Percentiles rank a stretch among this genome's conserved stretches.
Evolutionary conservation across 1,139 yeast genomes (phyloP).

Genomic region (Nakaseomyces glabratus): DNA sequence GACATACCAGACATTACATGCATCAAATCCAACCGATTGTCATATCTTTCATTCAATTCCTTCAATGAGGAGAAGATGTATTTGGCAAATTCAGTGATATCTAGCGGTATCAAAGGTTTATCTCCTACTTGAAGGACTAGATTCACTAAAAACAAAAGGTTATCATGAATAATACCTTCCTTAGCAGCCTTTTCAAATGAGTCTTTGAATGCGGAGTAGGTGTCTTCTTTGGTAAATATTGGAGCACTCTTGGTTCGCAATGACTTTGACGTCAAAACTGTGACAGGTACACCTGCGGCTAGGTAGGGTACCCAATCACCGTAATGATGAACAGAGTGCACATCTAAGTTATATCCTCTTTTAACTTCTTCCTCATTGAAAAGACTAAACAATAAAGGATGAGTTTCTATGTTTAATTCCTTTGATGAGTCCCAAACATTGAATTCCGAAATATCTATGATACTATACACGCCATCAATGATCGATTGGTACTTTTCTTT

Average conservation of each 20-base stretch:
- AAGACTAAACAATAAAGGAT: slow-evolving; percentile 53
- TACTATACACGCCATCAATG: slow-evolving; percentile 55
- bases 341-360: slow-evolving; percentile 11
- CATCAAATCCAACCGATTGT: background rate
- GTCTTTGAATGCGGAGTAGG: background rate
- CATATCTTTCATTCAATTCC: background rate
- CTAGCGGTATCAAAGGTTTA: slow-evolving; percentile 3
- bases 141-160: background rate
- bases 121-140: background rate
- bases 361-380: slow-evolving; percentile 16
- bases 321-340: slow-evolving; percentile 33
- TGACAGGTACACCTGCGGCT: slow-evolving; percentile 33
- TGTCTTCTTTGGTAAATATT: slow-evolving; percentile 3
- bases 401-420: slow-evolving; percentile 49
- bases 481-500: slow-evolving; percentile 49
- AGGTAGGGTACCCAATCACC: slow-evolving; percentile 59
- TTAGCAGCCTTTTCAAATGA: slow-evolving; percentile 1
- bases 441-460: slow-evolving; percentile 50
- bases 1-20: background rate
- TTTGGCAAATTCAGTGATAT: background rate
- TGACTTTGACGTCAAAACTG: slow-evolving; percentile 23
- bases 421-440: slow-evolving; percentile 55
- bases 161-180: background rate
- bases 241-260: background rate
- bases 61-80: background rate